Percentiles rank a stretch among this genome's conserved stretches.
Conservation (phyloP, 176 grass and related monocot species). For the Paspalum vaginatum region DNA sequence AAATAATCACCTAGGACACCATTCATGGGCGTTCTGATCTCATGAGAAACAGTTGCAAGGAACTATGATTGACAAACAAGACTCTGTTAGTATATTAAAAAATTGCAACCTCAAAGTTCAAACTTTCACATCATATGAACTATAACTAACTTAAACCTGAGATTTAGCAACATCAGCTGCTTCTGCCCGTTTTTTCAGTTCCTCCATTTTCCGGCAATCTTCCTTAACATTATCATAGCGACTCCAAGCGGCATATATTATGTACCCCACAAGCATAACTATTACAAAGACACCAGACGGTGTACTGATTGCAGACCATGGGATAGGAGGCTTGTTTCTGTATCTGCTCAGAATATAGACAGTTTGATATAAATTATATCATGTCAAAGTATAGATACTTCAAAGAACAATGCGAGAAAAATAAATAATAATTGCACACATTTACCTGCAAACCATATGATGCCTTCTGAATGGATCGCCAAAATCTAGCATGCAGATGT, state of each 20-base stretch:
- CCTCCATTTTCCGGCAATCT: slow-evolving; percentile 92
- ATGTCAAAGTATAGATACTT: slow-evolving; percentile 14
- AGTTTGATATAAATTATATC: slow-evolving; percentile 14
- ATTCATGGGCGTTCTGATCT: slow-evolving; percentile 99
- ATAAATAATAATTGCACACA: neutral
- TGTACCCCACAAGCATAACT: slow-evolving; percentile 78
- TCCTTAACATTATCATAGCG: slow-evolving; percentile 94
- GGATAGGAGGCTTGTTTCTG: slow-evolving; percentile 70
- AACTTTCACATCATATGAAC: slow-evolving; percentile 10
- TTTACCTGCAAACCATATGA: slow-evolving; percentile 94
- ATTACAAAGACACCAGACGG: slow-evolving; percentile 80
- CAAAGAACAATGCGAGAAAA: neutral
- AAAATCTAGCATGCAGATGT: slow-evolving; percentile 83
- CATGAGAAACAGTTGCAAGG: slow-evolving; percentile 99
- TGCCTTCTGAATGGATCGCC: slow-evolving; percentile 92
- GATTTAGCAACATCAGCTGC: slow-evolving; percentile 98
- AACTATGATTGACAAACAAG: slow-evolving; percentile 65
- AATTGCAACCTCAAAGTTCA: neutral
- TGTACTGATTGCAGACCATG: slow-evolving; percentile 69
- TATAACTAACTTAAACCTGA: slow-evolving; percentile 63
- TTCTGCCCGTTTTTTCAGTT: slow-evolving; percentile 83
- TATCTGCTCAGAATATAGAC: slow-evolving; percentile 63
- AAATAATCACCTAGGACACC: slow-evolving; percentile 79
- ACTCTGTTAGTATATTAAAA: slow-evolving; percentile 27
- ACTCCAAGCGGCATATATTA: slow-evolving; percentile 86